Percentiles rank a stretch among this genome's conserved stretches.
Evolutionary conservation across 345 rosid species (phyloP).

Genomic region (Arabidopsis thaliana): TAIR10.1 NC_003074.8:21656501-21657000

Average conservation of each 20-base stretch:
- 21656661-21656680: constrained; percentile 28
- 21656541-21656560: constrained; percentile 43
- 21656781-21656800: constrained; percentile 36
- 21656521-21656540: constrained; percentile 45
- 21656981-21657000: constrained; percentile 16
- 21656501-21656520: constrained; percentile 41
- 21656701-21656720: constrained; percentile 37
- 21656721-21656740: constrained; percentile 42
- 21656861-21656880: constrained; percentile 8
- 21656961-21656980: constrained; percentile 37
- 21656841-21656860: constrained; percentile 36
- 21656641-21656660: constrained; percentile 35
- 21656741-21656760: constrained; percentile 40
- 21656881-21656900: neutral
- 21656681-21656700: constrained; percentile 38
- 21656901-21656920: constrained; percentile 27
- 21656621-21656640: constrained; percentile 18
- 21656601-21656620: constrained; percentile 37
- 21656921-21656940: constrained; percentile 17
- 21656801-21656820: constrained; percentile 26
- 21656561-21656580: constrained; percentile 37
- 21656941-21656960: constrained; percentile 15
- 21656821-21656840: constrained; percentile 10
- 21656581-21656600: constrained; percentile 39
- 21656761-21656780: constrained; percentile 5